Conservation (phyloP, 805 yeast species). For the Sugiyamaella americana region DNA sequence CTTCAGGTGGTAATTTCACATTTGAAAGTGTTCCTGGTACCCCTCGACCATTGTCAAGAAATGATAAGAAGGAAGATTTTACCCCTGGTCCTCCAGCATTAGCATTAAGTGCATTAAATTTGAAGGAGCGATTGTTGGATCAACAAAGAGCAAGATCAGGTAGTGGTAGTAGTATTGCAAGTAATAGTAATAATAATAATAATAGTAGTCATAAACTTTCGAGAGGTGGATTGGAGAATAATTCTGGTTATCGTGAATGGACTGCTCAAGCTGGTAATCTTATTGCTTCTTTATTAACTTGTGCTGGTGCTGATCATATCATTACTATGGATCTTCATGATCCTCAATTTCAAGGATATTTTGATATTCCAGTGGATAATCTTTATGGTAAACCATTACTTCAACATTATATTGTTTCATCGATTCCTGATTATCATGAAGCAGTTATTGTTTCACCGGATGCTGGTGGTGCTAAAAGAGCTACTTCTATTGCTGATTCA, state of each 20-base stretch:
- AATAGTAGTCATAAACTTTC: neutral
- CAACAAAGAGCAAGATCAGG: neutral
- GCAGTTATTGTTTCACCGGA: conserved; percentile 96
- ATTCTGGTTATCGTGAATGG: conserved; percentile 85
- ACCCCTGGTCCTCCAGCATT: neutral
- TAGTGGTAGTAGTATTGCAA: conserved; percentile 8
- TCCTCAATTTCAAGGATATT: conserved; percentile 96
- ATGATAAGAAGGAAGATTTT: neutral
- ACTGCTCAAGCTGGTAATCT: conserved; percentile 92
- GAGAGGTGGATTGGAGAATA: conserved; percentile 22
- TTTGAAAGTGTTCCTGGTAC: conserved; percentile 49
- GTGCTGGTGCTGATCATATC: conserved; percentile 94
- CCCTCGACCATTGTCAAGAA: conserved; percentile 27
- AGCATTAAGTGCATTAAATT: neutral
- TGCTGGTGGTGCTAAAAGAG: conserved; percentile 98
- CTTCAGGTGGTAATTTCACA: conserved; percentile 31
- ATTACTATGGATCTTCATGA: conserved; percentile 98
- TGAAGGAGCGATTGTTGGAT: conserved; percentile 1
- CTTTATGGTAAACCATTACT: conserved; percentile 81
- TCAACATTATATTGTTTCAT: conserved; percentile 73
- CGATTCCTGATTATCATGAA: conserved; percentile 71
- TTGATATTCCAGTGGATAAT: conserved; percentile 94
- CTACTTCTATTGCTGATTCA: conserved; percentile 88
- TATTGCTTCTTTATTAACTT: conserved; percentile 76
- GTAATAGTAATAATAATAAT: conserved; percentile 30